Evolutionary conservation across 352 stramenopile species (phyloP).

Genomic region (Phytophthora tentaculata): DNA sequence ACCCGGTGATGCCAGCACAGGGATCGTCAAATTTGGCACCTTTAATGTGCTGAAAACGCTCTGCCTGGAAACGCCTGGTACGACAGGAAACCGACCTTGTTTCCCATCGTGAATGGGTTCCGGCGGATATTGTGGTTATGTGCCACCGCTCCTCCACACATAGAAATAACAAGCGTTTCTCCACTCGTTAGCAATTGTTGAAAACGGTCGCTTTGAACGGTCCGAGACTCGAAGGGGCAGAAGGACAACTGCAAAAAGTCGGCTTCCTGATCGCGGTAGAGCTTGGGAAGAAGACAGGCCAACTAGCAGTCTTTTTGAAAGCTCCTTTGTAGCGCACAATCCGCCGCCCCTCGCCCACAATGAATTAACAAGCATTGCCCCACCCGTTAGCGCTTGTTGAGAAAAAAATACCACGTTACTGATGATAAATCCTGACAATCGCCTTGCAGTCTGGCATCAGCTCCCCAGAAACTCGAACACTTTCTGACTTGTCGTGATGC

Average conservation of each 20-base stretch:
- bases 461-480: no score
- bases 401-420: no score
- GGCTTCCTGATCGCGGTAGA: neutral
- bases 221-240: neutral
- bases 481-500: no score
- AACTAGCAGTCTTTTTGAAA: neutral
- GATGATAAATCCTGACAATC: no score
- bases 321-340: neutral
- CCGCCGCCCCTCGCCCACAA: no score
- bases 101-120: neutral
- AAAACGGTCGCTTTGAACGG: neutral
- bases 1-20: conserved; percentile 10
- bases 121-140: neutral
- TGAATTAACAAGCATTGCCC: no score
- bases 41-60: neutral
- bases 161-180: neutral
- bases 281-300: neutral
- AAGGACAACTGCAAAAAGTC: neutral
- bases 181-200: neutral
- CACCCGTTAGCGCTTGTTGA: no score
- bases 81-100: neutral
- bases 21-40: neutral
- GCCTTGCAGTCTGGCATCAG: no score
- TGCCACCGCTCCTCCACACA: neutral
- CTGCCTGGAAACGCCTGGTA: no score